Base-by-base conservation (phyloP, 129 eudicot species). In the Glebionis coronaria region DNA sequence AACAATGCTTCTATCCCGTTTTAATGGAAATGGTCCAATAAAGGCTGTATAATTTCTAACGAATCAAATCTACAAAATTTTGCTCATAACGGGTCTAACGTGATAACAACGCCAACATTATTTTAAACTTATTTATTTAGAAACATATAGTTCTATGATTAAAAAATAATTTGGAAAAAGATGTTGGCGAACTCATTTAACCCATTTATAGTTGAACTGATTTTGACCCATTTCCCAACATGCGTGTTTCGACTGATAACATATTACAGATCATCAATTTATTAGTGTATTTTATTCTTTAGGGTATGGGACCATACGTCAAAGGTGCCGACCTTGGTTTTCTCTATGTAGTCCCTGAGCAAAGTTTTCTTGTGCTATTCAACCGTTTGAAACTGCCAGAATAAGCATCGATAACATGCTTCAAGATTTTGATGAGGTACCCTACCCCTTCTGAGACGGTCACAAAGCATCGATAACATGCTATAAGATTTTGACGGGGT, bases 291-390 rank as follows among this genome's bases (percentile, higher is more conserved):
- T 25, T 60, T 12, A 63, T 51, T 47, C 20, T 67, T 45, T 56
- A 94, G 99, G 97, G 97, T 51, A 76, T 90, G 88, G 95, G 95
- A 38, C 97, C 99, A 53, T 90, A 89, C 28, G 80, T 85, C 55
- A 88, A 80, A 75, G 99, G 99, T 4, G 97, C 99, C 15, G 97
- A 94, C 76, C 93, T 94, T 12, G 99, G 99, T 68, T 94, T 94
- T 58, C 99, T 94, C 57, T 94, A 94, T 73, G 87, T 84, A 35
- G 86, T 87, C 47, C 99, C 97, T 9, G 97, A 83, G 64, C 97
- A 94, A 76, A 94, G 97, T 73, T 89, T 94, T 69, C 97, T 94
- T 35, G 99, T 94, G 77, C 85, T 94, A 19, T 94, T 94, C 76
- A 89, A 87, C 69, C 90, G 97, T 49, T 68, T 94, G 77, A 89